Percentiles rank a stretch among this genome's conserved stretches.
Evolutionary conservation across 2,329 filamentous ascomycete species (phyloP).

Genomic region (Cladophialophora exuberans): DNA sequence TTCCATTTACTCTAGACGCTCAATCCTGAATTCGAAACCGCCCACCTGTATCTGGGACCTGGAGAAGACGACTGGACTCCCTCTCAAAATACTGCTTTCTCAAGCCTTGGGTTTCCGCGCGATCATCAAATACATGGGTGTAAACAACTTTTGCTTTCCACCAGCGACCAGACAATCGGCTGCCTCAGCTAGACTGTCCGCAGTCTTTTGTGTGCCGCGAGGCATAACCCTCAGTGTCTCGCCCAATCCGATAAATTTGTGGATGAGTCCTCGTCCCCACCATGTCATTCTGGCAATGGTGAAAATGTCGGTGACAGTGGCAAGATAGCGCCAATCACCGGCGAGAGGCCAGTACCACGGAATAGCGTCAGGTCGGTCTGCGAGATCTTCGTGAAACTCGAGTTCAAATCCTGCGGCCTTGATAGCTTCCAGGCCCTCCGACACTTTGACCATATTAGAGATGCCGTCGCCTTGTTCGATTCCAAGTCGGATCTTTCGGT

Average conservation of each 20-base stretch:
- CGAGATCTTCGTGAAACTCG: constrained; percentile 82
- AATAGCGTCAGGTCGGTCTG: constrained; percentile 70
- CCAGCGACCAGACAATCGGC: constrained; percentile 86
- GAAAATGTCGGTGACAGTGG: constrained; percentile 71
- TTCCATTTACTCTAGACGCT: no score
- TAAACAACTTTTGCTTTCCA: constrained; percentile 88
- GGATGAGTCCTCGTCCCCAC: constrained; percentile 73
- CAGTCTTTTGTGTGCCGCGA: constrained; percentile 88
- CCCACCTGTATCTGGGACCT: no score
- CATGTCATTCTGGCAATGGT: constrained; percentile 88
- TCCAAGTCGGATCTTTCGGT: constrained; percentile 87
- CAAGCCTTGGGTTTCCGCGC: constrained; percentile 71
- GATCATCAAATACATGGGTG: constrained; percentile 97
- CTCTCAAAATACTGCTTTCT: no score
- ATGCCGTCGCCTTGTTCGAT: constrained; percentile 97
- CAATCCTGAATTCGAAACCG: no score
- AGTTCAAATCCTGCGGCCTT: constrained; percentile 85
- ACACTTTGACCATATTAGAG: constrained; percentile 91
- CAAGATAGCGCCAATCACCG: constrained; percentile 82
- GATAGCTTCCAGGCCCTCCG: constrained; percentile 80
- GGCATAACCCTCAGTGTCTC: constrained; percentile 78
- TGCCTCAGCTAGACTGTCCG: constrained; percentile 79
- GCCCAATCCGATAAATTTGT: constrained; percentile 74
- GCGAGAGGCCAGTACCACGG: constrained; percentile 96
- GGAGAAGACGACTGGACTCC: no score